Evolutionary conservation across 371 early-diverging fungal species (phyloP), one percentile per base, ranked within the genome.

Genomic region (Catenaria anguillulae): DNA sequence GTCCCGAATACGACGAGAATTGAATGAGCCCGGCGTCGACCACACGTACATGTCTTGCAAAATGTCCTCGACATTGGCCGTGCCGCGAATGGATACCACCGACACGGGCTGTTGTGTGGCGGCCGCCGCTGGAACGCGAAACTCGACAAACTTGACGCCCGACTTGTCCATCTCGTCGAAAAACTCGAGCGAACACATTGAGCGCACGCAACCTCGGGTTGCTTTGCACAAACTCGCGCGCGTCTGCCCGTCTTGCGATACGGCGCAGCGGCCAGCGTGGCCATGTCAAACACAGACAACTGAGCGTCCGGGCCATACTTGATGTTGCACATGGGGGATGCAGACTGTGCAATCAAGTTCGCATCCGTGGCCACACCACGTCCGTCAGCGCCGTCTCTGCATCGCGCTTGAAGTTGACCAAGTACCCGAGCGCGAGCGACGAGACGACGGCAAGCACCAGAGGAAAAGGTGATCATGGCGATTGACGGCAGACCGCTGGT

Each of bases 11-110:
- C 1, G 59, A 42, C 24, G 48, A 46, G 12, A 61, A 40, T 43
- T 68, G 65, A 19, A 68, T 23, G 21, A 68, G 46, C 17, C 45
- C 4, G 61, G 43, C 15, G 68, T 64, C 21, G 35, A 23, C 65
- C 65, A 68, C 0, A 68, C 52, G 60, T 65, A 63, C 4, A 63
- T 33, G 42, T 68, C 68, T 46, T 68, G 65, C 42, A 68, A 62
- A 4, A 68, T 48, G 54, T 68, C 68, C 33, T 68, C 63, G 46
- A 63, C 1, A 17, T 36, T 56, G 26, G 5, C 33, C 0, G 68
- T 68, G 13, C 68, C 68, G 0, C 68, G 42, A 13, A 68, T 55
- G 1, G 65, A 63, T 0, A 68, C 61, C 10, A 68, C 62, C 35
- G 56, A 56, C 21, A 56, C 23, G 29, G n/a, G n/a, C n/a, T n/a